Percentiles rank a stretch among this genome's conserved stretches.
Conservation (phyloP, 768 basidiomycete species). For the Pholiota microspora region DNA sequence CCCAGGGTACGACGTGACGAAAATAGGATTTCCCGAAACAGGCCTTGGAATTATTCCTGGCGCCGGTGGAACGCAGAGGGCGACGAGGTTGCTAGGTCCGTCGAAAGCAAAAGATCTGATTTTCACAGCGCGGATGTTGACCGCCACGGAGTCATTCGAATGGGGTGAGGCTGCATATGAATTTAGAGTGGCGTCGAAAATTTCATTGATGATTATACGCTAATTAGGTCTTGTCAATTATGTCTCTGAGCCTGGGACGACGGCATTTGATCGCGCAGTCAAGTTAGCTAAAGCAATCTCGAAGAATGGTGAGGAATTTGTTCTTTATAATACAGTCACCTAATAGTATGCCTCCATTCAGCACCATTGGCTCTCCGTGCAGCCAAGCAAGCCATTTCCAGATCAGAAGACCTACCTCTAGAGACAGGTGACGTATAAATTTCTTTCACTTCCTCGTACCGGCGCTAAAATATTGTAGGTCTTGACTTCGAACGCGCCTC, state of each 20-base stretch:
- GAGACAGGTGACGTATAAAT: conserved; percentile 58
- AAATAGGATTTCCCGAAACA: conserved; percentile 86
- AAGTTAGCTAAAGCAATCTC: conserved; percentile 65
- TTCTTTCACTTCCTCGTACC: background rate
- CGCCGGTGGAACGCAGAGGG: conserved; percentile 86
- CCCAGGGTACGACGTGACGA: conserved; percentile 64
- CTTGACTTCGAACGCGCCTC: conserved; percentile 89
- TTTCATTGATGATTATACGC: conserved; percentile 3
- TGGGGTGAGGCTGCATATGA: conserved; percentile 48
- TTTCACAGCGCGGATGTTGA: conserved; percentile 73
- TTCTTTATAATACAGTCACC: background rate
- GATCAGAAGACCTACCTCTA: conserved; percentile 73
- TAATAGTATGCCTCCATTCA: conserved; percentile 23
- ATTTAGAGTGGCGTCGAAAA: background rate
- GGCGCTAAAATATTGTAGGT: conserved; percentile 37
- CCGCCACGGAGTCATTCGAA: conserved; percentile 63
- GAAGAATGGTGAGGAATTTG: conserved; percentile 52
- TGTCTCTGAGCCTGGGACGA: conserved; percentile 55
- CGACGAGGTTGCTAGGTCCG: conserved; percentile 72
- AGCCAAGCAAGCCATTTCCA: conserved; percentile 82
- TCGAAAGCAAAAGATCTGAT: conserved; percentile 86
- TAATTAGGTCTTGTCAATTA: conserved; percentile 79
- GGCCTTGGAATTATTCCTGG: conserved; percentile 84
- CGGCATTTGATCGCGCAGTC: conserved; percentile 71
- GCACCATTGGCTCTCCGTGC: conserved; percentile 87